phyloP scores from a whole-genome alignment of 805 yeast species.

The Candida maesae region DNA sequence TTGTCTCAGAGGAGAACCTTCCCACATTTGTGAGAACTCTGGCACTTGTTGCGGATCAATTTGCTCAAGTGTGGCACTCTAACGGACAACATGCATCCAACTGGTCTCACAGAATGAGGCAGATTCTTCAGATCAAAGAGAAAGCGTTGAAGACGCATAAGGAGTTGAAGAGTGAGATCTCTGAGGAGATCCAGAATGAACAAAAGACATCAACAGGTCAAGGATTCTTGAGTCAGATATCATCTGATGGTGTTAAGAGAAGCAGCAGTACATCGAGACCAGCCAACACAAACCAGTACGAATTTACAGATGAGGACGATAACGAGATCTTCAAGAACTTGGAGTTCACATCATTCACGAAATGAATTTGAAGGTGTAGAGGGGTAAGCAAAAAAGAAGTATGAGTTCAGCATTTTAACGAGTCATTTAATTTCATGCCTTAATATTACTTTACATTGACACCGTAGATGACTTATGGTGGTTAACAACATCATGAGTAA shows the following conservation, averaged over 20 bases:
- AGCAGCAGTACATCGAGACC: slow-evolving; percentile 15
- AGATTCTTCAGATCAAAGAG: slow-evolving; percentile 39
- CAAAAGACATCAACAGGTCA: slow-evolving; percentile 20
- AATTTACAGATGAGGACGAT: slow-evolving; percentile 22
- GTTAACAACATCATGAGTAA: no score
- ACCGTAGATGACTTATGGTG: no score
- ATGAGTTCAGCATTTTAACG: no score
- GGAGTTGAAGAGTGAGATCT: slow-evolving; percentile 11
- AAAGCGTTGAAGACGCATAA: slow-evolving; percentile 22
- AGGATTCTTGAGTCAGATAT: slow-evolving; percentile 23
- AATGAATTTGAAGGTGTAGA: no score
- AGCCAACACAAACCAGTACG: slow-evolving; percentile 19
- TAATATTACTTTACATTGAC: no score
- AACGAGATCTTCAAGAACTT: slow-evolving; percentile 25
- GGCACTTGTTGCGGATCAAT: slow-evolving; percentile 61
- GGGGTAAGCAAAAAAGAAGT: no score
- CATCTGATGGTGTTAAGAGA: slow-evolving; percentile 12
- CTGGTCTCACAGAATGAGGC: slow-evolving; percentile 67
- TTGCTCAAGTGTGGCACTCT: slow-evolving; percentile 73
- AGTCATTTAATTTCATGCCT: no score
- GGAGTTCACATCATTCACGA: slow-evolving; percentile 28
- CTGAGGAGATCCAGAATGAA: slow-evolving; percentile 6
- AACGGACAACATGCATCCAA: slow-evolving; percentile 52
- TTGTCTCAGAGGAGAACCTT: slow-evolving; percentile 56
- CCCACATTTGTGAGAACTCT: slow-evolving; percentile 64